A percentile compares a stretch with the other conserved stretches of the same genome.
Conservation (phyloP, 768 basidiomycete species). For the Hirschioporus abietinus region DNA sequence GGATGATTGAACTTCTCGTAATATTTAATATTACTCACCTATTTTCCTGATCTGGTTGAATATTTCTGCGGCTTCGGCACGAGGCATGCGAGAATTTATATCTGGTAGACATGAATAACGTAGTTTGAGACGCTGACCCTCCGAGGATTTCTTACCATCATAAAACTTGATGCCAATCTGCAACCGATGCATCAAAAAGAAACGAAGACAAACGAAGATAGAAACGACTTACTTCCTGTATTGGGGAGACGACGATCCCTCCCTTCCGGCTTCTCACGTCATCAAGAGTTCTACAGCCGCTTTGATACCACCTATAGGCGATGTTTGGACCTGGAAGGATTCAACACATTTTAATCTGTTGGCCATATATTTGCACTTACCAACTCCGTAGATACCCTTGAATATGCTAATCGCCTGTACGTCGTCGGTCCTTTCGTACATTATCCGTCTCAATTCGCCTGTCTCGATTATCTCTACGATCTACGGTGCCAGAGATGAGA, state of each 20-base stretch:
- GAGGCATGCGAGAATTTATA: conserved; percentile 81
- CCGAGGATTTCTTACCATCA: conserved; percentile 40
- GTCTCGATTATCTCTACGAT: conserved; percentile 80
- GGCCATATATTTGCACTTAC: conserved; percentile 32
- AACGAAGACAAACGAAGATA: background rate
- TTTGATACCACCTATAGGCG: conserved; percentile 69
- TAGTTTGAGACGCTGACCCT: background rate
- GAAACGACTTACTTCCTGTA: conserved; percentile 36
- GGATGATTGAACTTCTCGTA: conserved; percentile 2
- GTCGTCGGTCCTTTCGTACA: conserved; percentile 62
- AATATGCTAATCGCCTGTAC: conserved; percentile 53
- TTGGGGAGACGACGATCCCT: conserved; percentile 53
- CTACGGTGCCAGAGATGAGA: conserved; percentile 28
- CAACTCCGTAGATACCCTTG: conserved; percentile 83
- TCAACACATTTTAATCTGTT: background rate
- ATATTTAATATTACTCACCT: conserved; percentile 36
- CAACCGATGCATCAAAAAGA: background rate
- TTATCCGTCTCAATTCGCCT: conserved; percentile 63
- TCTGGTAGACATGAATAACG: conserved; percentile 36
- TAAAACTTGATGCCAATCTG: conserved; percentile 63
- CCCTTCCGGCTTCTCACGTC: conserved; percentile 59
- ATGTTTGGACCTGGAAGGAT: conserved; percentile 47
- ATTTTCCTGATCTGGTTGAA: conserved; percentile 67
- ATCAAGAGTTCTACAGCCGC: conserved; percentile 72
- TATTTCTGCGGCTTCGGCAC: conserved; percentile 69